Evolutionary conservation across 495 filamentous ascomycete genomes (phyloP).

Genomic region (Copromyces sp.): DNA sequence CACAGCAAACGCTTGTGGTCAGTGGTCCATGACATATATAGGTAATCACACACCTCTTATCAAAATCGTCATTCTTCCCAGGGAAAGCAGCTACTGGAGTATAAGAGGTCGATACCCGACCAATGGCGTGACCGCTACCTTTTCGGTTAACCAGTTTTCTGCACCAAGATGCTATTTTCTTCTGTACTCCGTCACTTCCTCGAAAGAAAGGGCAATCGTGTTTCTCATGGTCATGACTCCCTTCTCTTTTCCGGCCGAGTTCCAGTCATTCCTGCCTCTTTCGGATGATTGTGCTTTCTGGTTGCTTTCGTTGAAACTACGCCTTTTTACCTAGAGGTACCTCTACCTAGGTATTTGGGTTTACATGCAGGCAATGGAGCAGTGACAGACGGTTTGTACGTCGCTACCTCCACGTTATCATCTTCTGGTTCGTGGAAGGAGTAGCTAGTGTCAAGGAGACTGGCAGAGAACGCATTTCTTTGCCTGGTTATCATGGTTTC

Average conservation of each 20-base stretch:
- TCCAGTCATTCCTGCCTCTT: neutral
- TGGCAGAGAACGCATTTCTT: neutral
- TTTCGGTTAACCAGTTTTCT: neutral
- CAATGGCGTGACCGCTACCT: neutral
- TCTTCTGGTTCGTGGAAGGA: neutral
- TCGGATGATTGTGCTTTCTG: neutral
- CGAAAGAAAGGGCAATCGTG: neutral
- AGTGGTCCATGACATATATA: neutral
- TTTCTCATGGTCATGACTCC: neutral
- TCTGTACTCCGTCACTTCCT: neutral
- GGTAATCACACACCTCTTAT: too few relatives aligned
- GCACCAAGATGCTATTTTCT: neutral
- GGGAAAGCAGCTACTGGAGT: neutral
- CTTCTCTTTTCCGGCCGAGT: neutral
- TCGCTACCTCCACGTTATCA: neutral
- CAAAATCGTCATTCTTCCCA: neutral
- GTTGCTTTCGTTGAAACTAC: neutral
- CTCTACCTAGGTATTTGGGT: too few relatives aligned
- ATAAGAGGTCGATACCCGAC: neutral
- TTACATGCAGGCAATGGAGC: neutral
- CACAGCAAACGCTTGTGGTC: neutral
- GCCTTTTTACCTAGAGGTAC: too few relatives aligned
- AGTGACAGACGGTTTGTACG: neutral
- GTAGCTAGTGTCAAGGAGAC: neutral
- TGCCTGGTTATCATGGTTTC: neutral